Percentiles rank a stretch among this genome's conserved stretches.
Conservation (phyloP, 805 yeast species). For the Candida ipomoeae region DNA sequence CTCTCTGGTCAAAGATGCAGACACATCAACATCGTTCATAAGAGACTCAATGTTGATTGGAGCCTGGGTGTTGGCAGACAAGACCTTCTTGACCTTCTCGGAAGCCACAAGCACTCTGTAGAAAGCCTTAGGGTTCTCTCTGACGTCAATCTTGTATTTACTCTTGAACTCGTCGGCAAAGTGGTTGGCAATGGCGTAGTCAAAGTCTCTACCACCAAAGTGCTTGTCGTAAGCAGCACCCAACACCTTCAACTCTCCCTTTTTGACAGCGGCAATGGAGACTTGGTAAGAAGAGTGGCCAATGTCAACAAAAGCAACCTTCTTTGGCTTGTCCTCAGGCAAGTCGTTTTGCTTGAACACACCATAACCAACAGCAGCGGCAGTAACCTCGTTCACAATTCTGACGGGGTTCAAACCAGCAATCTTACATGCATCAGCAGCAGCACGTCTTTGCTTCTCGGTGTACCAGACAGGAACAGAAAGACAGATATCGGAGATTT, state of each 20-base stretch:
- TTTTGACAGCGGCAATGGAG: conserved; percentile 83
- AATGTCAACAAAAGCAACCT: conserved; percentile 90
- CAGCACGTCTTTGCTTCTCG: conserved; percentile 94
- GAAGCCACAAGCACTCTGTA: conserved; percentile 88
- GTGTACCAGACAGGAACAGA: conserved; percentile 98
- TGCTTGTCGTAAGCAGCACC: conserved; percentile 92
- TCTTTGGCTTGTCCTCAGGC: conserved; percentile 90
- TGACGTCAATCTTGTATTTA: conserved; percentile 91
- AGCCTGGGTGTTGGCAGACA: conserved; percentile 92
- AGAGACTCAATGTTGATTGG: conserved; percentile 94
- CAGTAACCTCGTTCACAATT: conserved; percentile 94
- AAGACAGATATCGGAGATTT: conserved; percentile 81
- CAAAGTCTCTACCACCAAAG: conserved; percentile 98
- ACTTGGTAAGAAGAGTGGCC: conserved; percentile 96
- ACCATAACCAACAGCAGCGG: conserved; percentile 99
- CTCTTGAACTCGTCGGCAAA: conserved; percentile 88
- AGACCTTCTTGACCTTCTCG: conserved; percentile 90
- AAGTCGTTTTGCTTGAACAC: conserved; percentile 90
- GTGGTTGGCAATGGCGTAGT: conserved; percentile 88
- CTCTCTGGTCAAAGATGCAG: conserved; percentile 82
- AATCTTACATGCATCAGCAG: conserved; percentile 89
- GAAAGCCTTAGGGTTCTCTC: conserved; percentile 90
- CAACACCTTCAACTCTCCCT: conserved; percentile 90
- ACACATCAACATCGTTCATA: conserved; percentile 95
- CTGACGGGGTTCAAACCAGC: conserved; percentile 98